phyloP scores from a whole-genome alignment of 768 basidiomycete genomes.

The Suillus brevipes region DNA sequence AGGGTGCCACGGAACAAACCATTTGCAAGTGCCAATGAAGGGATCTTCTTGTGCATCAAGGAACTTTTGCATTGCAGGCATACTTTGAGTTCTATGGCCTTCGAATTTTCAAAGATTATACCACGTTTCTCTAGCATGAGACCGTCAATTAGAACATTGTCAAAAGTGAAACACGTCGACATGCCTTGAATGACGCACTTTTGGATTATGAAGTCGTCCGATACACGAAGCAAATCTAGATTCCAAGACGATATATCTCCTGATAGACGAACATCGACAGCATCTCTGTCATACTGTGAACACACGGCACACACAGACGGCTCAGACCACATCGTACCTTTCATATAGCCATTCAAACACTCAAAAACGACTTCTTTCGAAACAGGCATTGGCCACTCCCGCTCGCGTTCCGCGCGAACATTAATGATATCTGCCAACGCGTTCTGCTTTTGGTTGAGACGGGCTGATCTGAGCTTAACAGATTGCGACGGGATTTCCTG shows the following conservation, averaged over 20 bases:
- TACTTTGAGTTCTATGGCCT: neutral
- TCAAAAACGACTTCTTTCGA: neutral
- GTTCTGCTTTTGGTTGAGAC: neutral
- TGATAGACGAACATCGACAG: neutral
- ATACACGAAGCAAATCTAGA: neutral
- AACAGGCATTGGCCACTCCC: too few species aligned
- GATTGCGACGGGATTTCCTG: neutral
- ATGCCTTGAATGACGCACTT: constrained; percentile 1
- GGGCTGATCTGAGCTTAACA: neutral
- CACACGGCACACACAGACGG: constrained; percentile 2
- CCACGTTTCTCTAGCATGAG: neutral
- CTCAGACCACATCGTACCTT: neutral
- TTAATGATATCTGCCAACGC: neutral
- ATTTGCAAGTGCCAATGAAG: too few species aligned
- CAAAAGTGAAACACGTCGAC: constrained; percentile 1
- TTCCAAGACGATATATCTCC: neutral
- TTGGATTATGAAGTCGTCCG: neutral
- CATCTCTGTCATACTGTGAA: neutral
- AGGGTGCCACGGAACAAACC: neutral
- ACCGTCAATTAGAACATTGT: neutral
- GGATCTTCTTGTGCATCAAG: too few species aligned
- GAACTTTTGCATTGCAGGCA: neutral
- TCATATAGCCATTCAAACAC: constrained; percentile 1
- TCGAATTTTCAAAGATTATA: neutral
- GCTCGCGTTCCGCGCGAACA: too few species aligned